Percentiles rank a stretch among this genome's conserved stretches.
Conservation (phyloP, 495 filamentous ascomycete genomes). For the Pseudoneurospora amorphoporcata region DNA sequence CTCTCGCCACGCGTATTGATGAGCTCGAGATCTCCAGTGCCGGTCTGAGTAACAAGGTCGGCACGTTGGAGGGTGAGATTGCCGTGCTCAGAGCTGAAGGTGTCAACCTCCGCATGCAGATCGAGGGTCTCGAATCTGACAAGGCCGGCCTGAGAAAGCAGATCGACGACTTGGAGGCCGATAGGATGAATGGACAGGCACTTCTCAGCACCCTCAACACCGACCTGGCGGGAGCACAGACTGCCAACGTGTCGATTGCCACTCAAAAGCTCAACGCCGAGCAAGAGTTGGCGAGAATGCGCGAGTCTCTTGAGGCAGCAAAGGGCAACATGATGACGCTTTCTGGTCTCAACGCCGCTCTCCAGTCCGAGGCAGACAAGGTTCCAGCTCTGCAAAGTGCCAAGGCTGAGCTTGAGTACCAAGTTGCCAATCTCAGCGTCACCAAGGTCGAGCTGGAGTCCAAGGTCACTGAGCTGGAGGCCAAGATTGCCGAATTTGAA, state of each 20-base stretch:
- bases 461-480: conserved; percentile 16
- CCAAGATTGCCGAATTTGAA: conserved; percentile 10
- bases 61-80: conserved; percentile 14
- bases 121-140: conserved; percentile 28
- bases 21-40: conserved; percentile 14
- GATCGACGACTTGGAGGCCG: conserved; percentile 15
- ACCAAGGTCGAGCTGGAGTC: conserved; percentile 17
- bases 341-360: conserved; percentile 19
- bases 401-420: conserved; percentile 17
- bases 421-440: conserved; percentile 5
- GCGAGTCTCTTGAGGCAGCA: conserved; percentile 13
- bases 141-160: conserved; percentile 25
- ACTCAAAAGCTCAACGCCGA: conserved; percentile 21
- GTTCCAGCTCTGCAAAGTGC: not conserved
- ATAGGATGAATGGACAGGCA: conserved; percentile 9
- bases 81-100: conserved; percentile 9
- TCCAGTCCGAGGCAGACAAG: conserved; percentile 22
- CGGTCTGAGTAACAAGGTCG: conserved; percentile 13
- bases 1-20: conserved; percentile 12
- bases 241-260: conserved; percentile 22
- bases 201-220: conserved; percentile 19
- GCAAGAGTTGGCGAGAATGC: conserved; percentile 11
- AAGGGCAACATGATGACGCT: conserved; percentile 16
- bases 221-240: conserved; percentile 22
- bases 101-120: conserved; percentile 10